Percentiles rank a stretch among this genome's conserved stretches.
Evolutionary conservation across 2,329 filamentous ascomycete species (phyloP).

Genomic region (Fusarium sulawesiense): DNA sequence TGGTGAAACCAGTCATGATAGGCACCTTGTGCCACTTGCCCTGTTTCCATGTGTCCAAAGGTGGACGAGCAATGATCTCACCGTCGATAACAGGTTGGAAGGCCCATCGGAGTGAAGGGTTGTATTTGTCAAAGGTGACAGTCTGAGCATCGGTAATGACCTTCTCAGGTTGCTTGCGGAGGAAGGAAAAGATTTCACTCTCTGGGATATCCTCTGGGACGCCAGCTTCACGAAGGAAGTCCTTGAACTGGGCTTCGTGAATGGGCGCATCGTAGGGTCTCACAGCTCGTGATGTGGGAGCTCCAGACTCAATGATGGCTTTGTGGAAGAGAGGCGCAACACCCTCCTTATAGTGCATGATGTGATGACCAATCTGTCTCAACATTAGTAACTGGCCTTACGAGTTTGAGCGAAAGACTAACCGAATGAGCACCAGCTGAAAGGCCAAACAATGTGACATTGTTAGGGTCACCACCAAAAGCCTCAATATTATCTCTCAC

Average conservation of each 20-base stretch:
- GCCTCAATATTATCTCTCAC: slow-evolving; percentile 63
- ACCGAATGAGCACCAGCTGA: slow-evolving; percentile 64
- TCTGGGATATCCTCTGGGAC: slow-evolving; percentile 29
- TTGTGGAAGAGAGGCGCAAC: slow-evolving; percentile 62
- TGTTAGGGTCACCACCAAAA: slow-evolving; percentile 64
- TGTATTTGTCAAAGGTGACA: slow-evolving; percentile 58
- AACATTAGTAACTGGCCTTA: not conserved
- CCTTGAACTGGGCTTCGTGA: slow-evolving; percentile 66
- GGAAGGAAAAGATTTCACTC: slow-evolving; percentile 56
- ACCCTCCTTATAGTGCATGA: slow-evolving; percentile 61
- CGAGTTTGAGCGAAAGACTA: no score
- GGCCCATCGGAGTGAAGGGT: slow-evolving; percentile 64
- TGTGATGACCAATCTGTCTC: slow-evolving; percentile 71
- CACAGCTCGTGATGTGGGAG: slow-evolving; percentile 64
- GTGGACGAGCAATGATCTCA: slow-evolving; percentile 67
- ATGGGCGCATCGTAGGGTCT: slow-evolving; percentile 65
- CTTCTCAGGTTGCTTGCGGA: slow-evolving; percentile 56
- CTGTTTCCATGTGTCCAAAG: slow-evolving; percentile 65
- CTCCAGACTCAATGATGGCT: slow-evolving; percentile 68
- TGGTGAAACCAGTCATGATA: slow-evolving; percentile 76
- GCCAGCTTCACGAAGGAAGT: slow-evolving; percentile 33
- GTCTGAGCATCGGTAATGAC: slow-evolving; percentile 53
- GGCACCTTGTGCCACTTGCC: slow-evolving; percentile 47
- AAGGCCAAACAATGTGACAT: slow-evolving; percentile 53
- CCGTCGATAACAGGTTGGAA: slow-evolving; percentile 76